Evolutionary conservation across 2,329 filamentous ascomycete species (phyloP), one percentile per base, ranked within the genome.

Genomic region (Samsoniella hepiali): DNA sequence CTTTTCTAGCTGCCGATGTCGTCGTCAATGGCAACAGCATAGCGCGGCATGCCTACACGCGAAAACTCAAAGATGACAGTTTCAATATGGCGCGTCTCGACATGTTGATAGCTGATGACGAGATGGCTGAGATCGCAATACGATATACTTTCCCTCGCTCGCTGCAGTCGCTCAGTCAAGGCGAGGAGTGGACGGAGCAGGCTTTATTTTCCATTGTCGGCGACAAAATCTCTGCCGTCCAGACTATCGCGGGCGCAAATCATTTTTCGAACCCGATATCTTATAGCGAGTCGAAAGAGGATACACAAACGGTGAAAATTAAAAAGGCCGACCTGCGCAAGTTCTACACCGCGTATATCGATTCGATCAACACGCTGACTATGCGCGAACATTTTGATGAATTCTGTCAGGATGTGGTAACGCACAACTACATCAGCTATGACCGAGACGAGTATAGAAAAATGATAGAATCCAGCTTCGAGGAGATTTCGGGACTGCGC

Each of bases 291-390:
- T 1, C 4, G 3, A 31, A 49, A 9, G 17, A 15, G 6, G n/a
- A 44, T 1, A 8, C 47, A 13, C 11, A 6, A 15, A 1, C 15
- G n/a, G 4, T 4, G 5, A 47, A 15, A 55, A 5, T 5, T n/a
- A 29, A 32, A n/a, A 9, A 29, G 8, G 5, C 8, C 3, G 58
- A 49, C 17, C 32, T 55, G 50, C 59, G 51, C 40, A 27, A 3
- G 22, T 62, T 62, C 66, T 76, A 77, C 63, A 64, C 65, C 9
- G 65, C 61, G 2, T 76, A 77, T 65, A 69, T 76, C 45, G 58
- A 63, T 17, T 69, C 70, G 65, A 74, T 77, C 66, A 76, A 76
- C 63, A 65, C 62, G 27, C 68, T 67, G 32, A 70, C 70, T 3
- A 68, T 71, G 69, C 61, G 53, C 32, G 40, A 63, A 2, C 62